Conservation (phyloP, 495 filamentous ascomycete genomes). For the Extremus antarcticus region DNA sequence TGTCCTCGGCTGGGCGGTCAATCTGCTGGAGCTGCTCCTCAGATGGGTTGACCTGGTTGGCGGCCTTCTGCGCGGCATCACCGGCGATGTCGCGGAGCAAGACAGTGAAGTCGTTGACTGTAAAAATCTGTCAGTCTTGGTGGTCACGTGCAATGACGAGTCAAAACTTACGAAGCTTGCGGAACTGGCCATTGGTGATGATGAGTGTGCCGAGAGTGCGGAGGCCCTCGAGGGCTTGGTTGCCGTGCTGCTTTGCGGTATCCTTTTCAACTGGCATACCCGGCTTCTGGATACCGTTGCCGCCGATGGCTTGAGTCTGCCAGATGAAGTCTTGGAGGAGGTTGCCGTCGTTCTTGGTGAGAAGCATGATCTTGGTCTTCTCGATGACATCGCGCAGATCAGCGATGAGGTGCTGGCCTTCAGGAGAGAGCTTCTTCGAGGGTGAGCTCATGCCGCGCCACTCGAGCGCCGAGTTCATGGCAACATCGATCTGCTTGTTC, state of each 20-base stretch:
- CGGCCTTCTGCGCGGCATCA: conserved; percentile 78
- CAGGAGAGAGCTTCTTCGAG: conserved; percentile 65
- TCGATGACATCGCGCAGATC: conserved; percentile 78
- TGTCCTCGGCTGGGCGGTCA: conserved; percentile 73
- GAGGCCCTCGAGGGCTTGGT: conserved; percentile 72
- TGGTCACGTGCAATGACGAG: not conserved
- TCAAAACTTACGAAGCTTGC: conserved; percentile 66
- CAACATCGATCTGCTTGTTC: conserved; percentile 94
- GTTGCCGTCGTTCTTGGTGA: conserved; percentile 92
- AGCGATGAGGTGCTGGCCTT: conserved; percentile 64
- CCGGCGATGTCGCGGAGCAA: conserved; percentile 81
- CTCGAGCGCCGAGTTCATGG: conserved; percentile 70
- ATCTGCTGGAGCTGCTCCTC: conserved; percentile 68
- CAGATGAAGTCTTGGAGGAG: conserved; percentile 94
- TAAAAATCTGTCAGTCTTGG: conserved; percentile 22
- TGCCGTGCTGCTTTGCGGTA: conserved; percentile 66
- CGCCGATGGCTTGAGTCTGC: conserved; percentile 63
- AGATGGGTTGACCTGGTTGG: conserved; percentile 62
- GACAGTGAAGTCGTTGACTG: conserved; percentile 77
- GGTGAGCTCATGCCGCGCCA: conserved; percentile 58
- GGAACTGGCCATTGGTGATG: conserved; percentile 93
- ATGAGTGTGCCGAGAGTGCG: conserved; percentile 79
- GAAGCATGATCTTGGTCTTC: conserved; percentile 74
- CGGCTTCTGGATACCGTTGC: conserved; percentile 46
- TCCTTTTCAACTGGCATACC: conserved; percentile 61